Conservation (phyloP, 2,329 filamentous ascomycete genomes). For the Boeremia lycopersici region DNA sequence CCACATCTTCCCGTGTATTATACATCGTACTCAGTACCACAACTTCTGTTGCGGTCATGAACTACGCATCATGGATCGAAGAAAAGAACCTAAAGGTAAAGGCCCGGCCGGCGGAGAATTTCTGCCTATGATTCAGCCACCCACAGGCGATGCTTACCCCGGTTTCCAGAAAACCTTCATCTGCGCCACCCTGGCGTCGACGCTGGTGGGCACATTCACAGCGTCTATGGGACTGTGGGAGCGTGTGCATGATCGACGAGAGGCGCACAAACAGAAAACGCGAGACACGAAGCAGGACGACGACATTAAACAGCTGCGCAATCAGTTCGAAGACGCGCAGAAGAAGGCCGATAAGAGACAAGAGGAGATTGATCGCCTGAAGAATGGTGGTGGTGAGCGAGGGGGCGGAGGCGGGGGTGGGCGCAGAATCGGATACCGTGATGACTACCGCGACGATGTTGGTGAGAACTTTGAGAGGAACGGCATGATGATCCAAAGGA, state of each 20-base stretch:
- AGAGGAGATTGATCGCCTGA: constrained; percentile 31
- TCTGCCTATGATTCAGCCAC: constrained; percentile 15
- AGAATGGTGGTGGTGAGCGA: constrained; percentile 17
- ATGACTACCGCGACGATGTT: constrained; percentile 41
- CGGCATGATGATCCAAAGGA: constrained; percentile 44
- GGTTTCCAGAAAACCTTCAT: constrained; percentile 51
- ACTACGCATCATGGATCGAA: constrained; percentile 54
- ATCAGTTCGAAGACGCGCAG: constrained; percentile 39
- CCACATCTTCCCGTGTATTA: constrained; percentile 4
- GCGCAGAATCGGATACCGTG: constrained; percentile 11
- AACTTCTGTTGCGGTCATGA: constrained; percentile 40
- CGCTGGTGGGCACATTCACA: constrained; percentile 53
- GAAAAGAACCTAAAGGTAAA: constrained; percentile 52
- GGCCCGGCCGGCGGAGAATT: constrained; percentile 4
- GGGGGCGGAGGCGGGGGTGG: constrained; percentile 8
- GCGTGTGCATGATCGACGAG: constrained; percentile 44
- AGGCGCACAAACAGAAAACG: constrained; percentile 48
- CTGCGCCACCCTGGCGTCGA: constrained; percentile 52
- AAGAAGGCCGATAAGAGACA: constrained; percentile 33
- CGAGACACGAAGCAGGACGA: constrained; percentile 43
- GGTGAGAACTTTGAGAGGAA: constrained; percentile 39
- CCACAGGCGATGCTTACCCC: constrained; percentile 10
- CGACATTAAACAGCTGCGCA: constrained; percentile 42
- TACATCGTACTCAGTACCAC: constrained; percentile 3
- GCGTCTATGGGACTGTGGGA: constrained; percentile 53